Base-by-base conservation (phyloP, 768 basidiomycete species). In the Agaricus subrufescens region DNA sequence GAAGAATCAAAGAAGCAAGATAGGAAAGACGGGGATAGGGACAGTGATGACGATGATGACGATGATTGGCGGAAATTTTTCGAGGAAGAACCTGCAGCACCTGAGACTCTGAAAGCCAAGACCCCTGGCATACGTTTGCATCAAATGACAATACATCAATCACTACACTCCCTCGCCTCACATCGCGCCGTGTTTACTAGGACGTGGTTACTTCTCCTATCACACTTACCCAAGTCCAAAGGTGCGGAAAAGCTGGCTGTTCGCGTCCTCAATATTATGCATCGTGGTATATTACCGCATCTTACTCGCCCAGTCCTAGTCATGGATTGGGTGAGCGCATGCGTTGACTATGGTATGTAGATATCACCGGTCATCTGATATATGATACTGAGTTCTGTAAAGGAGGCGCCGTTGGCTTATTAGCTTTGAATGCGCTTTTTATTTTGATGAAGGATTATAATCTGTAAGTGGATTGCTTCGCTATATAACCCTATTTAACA, bases 271-370 rank as follows among this genome's bases (percentile, higher is more conserved):
- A 86, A 85, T 62, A 76, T 94, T 30, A 84, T 96, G 78, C 93
- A 96, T 67, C 76, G 84, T 11, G 84, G 86, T 4, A 87, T 95
- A 11, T 71, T 96, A 67, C 94, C 94, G 0, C 85, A 94, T 67
- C 67, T 95, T 46, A 92, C 89, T 0, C 71, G 89, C 39, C 84
- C 89, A 0, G 75, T 90, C 47, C 69, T 91, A 50, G 79, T 89
- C n/a, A 93, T 94, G 88, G 93, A 96, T 67, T 97, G 94, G 91
- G 79, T 96, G 39, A 83, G 85, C 27, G 82, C 83, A 2, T 91
- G 89, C 61, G 87, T 94, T 11, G 92, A 95, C 66, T 76, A 82
- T 62, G 93, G 92, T 86, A 53, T 59, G 82, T 67, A 25, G 29
- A 27, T 6, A 46, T 11, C 9, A 57, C 50, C 19, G 34, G 25